Evolutionary conservation across 768 basidiomycete species (phyloP).

Genomic region (Gyrodon lividus): DNA sequence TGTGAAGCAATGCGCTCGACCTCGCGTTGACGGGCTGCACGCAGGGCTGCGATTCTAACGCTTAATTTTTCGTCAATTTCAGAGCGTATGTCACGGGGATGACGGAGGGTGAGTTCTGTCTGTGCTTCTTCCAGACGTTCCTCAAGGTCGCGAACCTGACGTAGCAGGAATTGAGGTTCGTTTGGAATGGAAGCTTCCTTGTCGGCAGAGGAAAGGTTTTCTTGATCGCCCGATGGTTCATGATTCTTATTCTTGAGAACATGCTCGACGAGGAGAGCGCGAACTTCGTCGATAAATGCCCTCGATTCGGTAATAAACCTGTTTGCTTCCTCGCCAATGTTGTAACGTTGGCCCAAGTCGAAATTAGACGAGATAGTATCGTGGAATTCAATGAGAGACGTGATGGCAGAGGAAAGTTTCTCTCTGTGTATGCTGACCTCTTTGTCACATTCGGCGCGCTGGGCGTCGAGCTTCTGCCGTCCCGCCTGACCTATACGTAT

Average conservation of each 20-base stretch:
- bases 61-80: constrained; percentile 21
- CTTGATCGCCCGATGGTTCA: background rate
- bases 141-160: constrained; percentile 22
- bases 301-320: constrained; percentile 27
- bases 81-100: constrained; percentile 12
- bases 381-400: constrained; percentile 22
- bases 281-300: constrained; percentile 23
- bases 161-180: constrained; percentile 11
- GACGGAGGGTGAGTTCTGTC: constrained; percentile 29
- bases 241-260: constrained; percentile 17
- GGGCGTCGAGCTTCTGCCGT: constrained; percentile 27
- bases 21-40: constrained; percentile 21
- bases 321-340: constrained; percentile 18
- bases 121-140: constrained; percentile 32
- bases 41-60: constrained; percentile 19
- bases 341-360: constrained; percentile 29
- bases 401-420: constrained; percentile 25
- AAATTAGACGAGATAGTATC: constrained; percentile 21
- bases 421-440: constrained; percentile 22
- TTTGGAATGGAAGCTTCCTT: background rate
- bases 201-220: background rate
- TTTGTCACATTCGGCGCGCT: constrained; percentile 28
- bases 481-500: constrained; percentile 31
- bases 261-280: constrained; percentile 22
- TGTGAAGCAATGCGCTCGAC: constrained; percentile 14